Conservation (phyloP, 306 rosid genomes). For the Quercus ilex region DNA sequence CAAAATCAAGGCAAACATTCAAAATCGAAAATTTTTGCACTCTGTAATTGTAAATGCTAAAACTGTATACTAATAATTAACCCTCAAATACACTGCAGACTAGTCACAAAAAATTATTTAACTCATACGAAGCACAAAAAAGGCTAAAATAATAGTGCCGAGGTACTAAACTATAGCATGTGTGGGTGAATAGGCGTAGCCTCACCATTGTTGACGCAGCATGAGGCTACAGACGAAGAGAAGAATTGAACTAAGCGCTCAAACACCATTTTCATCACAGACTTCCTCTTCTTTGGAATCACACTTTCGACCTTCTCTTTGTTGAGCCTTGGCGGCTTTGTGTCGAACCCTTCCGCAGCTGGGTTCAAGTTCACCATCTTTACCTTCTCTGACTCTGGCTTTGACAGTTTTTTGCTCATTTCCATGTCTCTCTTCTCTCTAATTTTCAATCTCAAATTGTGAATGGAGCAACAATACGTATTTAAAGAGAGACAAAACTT, state of each 20-base stretch:
- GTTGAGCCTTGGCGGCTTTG: background rate
- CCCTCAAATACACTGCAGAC: too few relatives aligned
- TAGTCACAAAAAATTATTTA: too few relatives aligned
- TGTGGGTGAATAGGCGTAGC: background rate
- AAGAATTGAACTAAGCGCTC: background rate
- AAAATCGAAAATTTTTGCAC: too few relatives aligned
- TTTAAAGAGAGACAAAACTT: too few relatives aligned
- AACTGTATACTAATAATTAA: too few relatives aligned
- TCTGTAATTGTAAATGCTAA: too few relatives aligned
- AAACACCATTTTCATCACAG: background rate
- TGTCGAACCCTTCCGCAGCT: background rate
- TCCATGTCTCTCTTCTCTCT: background rate
- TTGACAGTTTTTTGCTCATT: background rate
- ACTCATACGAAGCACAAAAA: too few relatives aligned
- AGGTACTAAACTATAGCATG: background rate
- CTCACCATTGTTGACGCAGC: background rate
- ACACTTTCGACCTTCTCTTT: background rate
- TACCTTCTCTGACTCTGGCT: background rate
- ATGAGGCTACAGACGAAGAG: background rate
- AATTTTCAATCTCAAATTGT: too few relatives aligned
- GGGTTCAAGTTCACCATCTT: too few relatives aligned
- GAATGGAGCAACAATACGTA: too few relatives aligned
- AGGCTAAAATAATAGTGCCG: background rate
- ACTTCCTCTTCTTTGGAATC: background rate
- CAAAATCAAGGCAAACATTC: too few relatives aligned